These are phyloP conservation scores for Leccinellum rugosiceps DNA, from an alignment of 768 basidiomycete species.

Conservation along the genomic window DNA sequence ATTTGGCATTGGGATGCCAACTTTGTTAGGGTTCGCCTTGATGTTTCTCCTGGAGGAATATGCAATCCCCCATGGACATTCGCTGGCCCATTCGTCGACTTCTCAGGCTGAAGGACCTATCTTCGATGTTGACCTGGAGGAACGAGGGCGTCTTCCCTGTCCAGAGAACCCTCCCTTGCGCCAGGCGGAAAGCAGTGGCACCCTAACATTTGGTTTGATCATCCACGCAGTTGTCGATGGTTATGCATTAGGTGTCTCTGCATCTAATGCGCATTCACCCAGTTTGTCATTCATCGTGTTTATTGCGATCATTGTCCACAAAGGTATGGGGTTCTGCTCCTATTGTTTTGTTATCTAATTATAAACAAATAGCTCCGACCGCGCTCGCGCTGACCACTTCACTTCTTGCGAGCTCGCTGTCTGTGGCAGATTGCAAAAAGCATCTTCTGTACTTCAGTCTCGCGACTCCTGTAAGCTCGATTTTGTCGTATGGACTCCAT, in stretches of 20 bases:
- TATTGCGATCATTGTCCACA: constrained; percentile 87
- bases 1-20: constrained; percentile 55
- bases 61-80: constrained; percentile 49
- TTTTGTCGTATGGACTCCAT: constrained; percentile 72
- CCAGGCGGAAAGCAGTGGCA: constrained; percentile 21
- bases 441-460: constrained; percentile 76
- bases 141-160: constrained; percentile 41
- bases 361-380: constrained; percentile 67
- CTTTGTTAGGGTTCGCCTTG: constrained; percentile 56
- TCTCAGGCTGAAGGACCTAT: constrained; percentile 18
- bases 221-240: constrained; percentile 92
- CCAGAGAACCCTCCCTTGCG: constrained; percentile 12
- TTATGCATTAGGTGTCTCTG: constrained; percentile 83
- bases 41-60: constrained; percentile 68
- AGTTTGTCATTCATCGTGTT: constrained; percentile 82
- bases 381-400: constrained; percentile 86
- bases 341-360: constrained; percentile 6
- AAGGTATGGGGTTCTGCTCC: constrained; percentile 47
- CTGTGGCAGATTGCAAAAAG: constrained; percentile 64
- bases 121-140: constrained; percentile 64
- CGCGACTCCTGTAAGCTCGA: constrained; percentile 80
- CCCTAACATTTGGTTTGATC: constrained; percentile 78
- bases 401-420: constrained; percentile 72
- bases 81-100: constrained; percentile 12
- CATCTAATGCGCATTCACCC: constrained; percentile 39